A percentile compares a stretch with the other conserved stretches of the same genome.
Evolutionary conservation across 2,329 filamentous ascomycete species (phyloP).

Genomic region (Xylaria digitata): DNA sequence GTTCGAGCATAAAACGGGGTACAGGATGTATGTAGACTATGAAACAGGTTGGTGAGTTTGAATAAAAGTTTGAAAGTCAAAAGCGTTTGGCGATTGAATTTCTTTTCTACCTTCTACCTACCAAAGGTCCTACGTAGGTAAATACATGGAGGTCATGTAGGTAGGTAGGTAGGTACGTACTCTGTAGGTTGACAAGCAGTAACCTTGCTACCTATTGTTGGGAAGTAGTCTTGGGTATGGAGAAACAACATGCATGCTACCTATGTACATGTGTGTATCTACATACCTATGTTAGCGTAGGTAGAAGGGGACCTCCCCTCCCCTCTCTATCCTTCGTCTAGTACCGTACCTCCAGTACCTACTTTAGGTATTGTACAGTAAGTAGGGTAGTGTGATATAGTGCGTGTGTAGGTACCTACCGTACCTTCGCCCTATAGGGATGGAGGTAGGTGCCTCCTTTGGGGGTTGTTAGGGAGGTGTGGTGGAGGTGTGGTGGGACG

Average conservation of each 20-base stretch:
- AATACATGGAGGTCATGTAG: no score
- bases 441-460: background rate
- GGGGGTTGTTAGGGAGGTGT: no score
- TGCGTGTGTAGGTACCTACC: background rate
- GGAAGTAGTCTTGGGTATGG: background rate
- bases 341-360: no score
- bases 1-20: background rate
- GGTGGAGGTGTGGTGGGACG: background rate
- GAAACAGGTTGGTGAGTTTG: conserved; percentile 2
- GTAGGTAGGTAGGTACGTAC: background rate
- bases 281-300: background rate
- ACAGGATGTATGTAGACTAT: background rate
- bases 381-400: background rate
- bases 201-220: background rate
- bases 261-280: no score
- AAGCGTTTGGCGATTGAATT: conserved; percentile 9
- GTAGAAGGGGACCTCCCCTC: no score
- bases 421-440: background rate
- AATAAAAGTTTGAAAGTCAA: conserved; percentile 3
- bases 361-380: no score
- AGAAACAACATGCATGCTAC: no score
- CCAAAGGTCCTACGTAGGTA: no score
- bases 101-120: conserved; percentile 21
- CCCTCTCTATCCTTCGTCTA: no score
- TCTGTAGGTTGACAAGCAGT: background rate